Conservation (phyloP, 2,329 filamentous ascomycete genomes). For the Trichoderma sp. region DNA sequence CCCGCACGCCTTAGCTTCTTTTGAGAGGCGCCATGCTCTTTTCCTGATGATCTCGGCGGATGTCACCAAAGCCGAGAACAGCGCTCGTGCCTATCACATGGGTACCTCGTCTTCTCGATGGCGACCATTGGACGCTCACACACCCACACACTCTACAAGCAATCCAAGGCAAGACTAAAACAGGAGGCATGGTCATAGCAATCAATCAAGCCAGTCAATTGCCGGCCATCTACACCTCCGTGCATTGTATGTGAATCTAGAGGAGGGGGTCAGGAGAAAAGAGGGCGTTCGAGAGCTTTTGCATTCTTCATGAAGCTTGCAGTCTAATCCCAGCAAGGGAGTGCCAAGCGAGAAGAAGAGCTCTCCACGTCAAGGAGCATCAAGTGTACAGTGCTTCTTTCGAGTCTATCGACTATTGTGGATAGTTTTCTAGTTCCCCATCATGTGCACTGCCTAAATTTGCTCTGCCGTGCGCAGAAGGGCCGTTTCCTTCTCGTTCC, state of each 20-base stretch:
- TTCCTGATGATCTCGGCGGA: not conserved
- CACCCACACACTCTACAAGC: not conserved
- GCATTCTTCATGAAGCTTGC: not conserved
- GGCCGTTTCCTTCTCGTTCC: not conserved
- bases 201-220: not conserved
- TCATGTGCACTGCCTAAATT: not conserved
- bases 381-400: not conserved
- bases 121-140: not conserved
- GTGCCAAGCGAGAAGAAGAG: constrained; percentile 15
- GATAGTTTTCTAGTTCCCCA: not conserved
- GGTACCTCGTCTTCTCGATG: not conserved
- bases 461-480: not conserved
- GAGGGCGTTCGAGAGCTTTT: not conserved
- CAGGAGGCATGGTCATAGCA: not conserved
- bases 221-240: not conserved
- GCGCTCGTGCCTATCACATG: not conserved
- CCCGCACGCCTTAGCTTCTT: not conserved
- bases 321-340: constrained; percentile 6
- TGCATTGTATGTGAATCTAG: not conserved
- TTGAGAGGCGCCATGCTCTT: not conserved
- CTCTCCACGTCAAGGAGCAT: not conserved
- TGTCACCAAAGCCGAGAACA: not conserved
- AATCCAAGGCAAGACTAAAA: not conserved
- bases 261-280: not conserved
- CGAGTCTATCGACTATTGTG: not conserved